Conservation (phyloP, 176 grass and related monocot species). For the Musa acuminata region DNA sequence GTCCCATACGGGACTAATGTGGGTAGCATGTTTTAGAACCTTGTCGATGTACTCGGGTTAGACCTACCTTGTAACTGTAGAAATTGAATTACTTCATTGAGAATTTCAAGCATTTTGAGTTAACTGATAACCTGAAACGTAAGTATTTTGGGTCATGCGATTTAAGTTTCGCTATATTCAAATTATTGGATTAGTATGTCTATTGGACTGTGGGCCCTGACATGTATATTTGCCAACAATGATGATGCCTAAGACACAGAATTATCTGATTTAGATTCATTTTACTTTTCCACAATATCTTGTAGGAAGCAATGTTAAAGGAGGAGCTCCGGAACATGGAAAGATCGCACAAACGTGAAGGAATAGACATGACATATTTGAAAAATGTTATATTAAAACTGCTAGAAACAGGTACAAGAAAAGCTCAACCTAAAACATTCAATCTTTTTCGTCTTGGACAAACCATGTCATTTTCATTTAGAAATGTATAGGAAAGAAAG, state of each 20-base stretch:
- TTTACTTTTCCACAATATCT: background rate
- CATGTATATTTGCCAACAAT: too few species aligned
- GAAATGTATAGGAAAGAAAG: background rate
- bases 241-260: background rate
- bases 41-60: too few species aligned
- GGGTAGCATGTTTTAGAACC: too few species aligned
- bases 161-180: too few species aligned
- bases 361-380: constrained; percentile 96
- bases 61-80: too few species aligned
- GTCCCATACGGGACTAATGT: too few species aligned
- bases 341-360: constrained; percentile 95
- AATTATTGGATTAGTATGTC: too few species aligned
- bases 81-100: too few species aligned
- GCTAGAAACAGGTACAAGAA: constrained; percentile 79
- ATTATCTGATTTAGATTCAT: background rate
- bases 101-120: too few species aligned
- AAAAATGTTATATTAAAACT: constrained; percentile 97
- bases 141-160: too few species aligned
- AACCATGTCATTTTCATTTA: background rate
- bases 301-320: constrained; percentile 87
- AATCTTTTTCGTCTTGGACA: constrained; percentile 3
- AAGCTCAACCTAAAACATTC: background rate
- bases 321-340: constrained; percentile 85
- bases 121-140: too few species aligned
- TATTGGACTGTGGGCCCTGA: too few species aligned